Base-by-base conservation (phyloP, 73 alveolate genomes). In the Durusdinium trenchii region DNA sequence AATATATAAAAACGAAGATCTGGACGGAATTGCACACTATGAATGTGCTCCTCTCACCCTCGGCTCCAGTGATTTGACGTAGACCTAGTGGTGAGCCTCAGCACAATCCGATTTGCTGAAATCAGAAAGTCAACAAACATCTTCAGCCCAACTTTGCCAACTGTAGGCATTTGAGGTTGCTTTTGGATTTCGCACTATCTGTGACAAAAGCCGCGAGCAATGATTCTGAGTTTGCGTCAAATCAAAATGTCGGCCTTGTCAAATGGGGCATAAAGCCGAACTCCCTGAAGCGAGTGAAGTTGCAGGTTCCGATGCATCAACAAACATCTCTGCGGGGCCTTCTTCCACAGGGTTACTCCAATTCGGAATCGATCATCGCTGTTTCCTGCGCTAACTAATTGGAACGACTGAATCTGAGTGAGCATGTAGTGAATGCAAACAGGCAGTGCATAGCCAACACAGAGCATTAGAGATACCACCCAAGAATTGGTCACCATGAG, bases 31-130 rank as follows among this genome's bases (percentile, higher is more conserved):
- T n/a, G n/a, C n/a, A n/a, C n/a, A n/a, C n/a, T n/a, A n/a, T n/a
- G n/a, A n/a, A n/a, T n/a, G n/a, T n/a, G n/a, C 45, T 18, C 96
- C 96, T 89, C 45, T 89, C 96, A 40, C 96, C 96, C 84, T 92
- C 98, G n/a, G 81, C 98, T 20, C 98, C 98, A 47, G 98, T 92
- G 76, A 92, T 92, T n/a, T 75, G 98, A 43, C 98, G 98, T 20
- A 92, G 91, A 23, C 98, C 98, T 76, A 92, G 91, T 43, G 98
- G 96, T n/a, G 96, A 89, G 96, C 96, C 96, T 89, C 3, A 48
- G 60, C 57, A 45, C 12, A 40, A 35, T 36, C 62, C 64, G 42
- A 42, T 30, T 6, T 40, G 28, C 28, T 16, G 12, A 69, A 0
- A 1, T 32, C n/a, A 23, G 73, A 60, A 60, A n/a, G 30, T 23